phyloP scores from a whole-genome alignment of 176 grass and related monocot genomes.

The Rhipidocladum racemiflorum region DNA sequence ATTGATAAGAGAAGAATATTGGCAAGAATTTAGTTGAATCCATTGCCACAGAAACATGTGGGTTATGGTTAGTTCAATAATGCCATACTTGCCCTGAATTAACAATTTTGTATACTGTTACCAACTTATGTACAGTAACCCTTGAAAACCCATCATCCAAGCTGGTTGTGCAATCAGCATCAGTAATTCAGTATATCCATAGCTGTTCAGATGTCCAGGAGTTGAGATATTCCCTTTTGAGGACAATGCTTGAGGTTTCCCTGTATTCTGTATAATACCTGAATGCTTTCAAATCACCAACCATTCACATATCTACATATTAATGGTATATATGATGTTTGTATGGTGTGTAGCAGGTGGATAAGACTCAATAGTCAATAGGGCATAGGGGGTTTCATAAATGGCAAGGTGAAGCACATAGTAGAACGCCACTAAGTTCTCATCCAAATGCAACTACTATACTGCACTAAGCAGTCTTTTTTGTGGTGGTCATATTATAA shows the following conservation, averaged over 20 bases:
- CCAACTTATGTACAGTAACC: neutral
- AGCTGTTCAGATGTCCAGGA: neutral
- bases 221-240: neutral
- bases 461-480: neutral
- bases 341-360: neutral
- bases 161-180: neutral
- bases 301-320: neutral
- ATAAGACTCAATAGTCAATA: neutral
- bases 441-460: neutral
- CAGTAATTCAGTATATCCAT: neutral
- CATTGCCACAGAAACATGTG: neutral
- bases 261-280: neutral
- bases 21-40: neutral
- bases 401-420: neutral
- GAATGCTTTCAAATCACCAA: neutral
- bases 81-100: neutral
- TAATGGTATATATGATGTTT: neutral
- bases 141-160: neutral
- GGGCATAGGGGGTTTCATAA: neutral
- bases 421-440: neutral
- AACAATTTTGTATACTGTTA: neutral
- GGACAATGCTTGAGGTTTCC: neutral
- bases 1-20: neutral
- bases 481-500: neutral
- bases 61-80: neutral